Base-by-base conservation (phyloP, 176 grass and related monocot genomes). In the Chrysopogon serrulatus region DNA sequence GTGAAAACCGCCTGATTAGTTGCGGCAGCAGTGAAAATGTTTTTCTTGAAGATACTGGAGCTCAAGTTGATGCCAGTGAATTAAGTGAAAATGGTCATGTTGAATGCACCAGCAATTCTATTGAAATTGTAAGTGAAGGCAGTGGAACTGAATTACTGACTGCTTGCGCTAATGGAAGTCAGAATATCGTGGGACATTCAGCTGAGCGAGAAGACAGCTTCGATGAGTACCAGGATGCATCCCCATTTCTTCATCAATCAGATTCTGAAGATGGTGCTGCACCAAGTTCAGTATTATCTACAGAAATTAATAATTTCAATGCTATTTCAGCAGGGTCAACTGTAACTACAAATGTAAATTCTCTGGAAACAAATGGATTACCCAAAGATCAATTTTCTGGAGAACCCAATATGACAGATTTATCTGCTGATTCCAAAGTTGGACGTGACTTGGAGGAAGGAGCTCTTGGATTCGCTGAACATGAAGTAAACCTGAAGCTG, bases 151-250 rank as follows among this genome's bases (percentile, higher is more conserved):
- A 73, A 36, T 82, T 30, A 37, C 11, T 26, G 43, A 30, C 16
- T 45, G 34, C 88, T 45, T 65, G 56, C 65, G 40, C 21, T 40
- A 45, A 66, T 47, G 79, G 39, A 60, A 73, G 36, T 73, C 73
- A 73, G 47, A 64, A 53, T 71, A 40, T 73, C 32, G 45, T 78
- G 56, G 66, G 23, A 33, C 59, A 71, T 65, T 57, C 17, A 34
- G 54, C 43, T 44, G 79, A 79, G 72, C 72, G n/a, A 79, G 90
- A 86, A 83, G 84, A 76, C 79, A 77, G 84, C 76, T 49, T 79
- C 66, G 68, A 79, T 66, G 90, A 89, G 44, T 85, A 81, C 18
- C 83, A 86, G 54, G 87, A 92, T 49, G 84, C 87, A 78, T 92
- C 87, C 85, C 33, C 77, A 11, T 85, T 79, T 80, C 84, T 79